A percentile compares a stretch with the other conserved stretches of the same genome.
Evolutionary conservation across 352 stramenopile species (phyloP).

Genomic region (Phytopythium aichiense): DNA sequence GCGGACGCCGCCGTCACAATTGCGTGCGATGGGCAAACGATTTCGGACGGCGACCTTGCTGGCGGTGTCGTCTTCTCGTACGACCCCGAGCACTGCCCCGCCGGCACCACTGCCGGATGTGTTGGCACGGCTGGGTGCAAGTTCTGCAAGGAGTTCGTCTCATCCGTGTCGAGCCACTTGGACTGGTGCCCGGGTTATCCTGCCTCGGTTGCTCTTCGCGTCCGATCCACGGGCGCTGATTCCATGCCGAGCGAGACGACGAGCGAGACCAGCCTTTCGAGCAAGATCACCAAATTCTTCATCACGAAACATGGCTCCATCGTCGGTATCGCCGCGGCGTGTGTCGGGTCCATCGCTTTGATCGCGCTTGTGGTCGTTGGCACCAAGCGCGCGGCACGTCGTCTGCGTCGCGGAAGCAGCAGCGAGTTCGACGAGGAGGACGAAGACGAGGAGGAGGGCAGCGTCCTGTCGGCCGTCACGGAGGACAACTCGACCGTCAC

Average conservation of each 20-base stretch:
- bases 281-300: constrained; percentile 2
- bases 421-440: constrained; percentile 4
- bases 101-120: constrained; percentile 20
- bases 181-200: constrained; percentile 19
- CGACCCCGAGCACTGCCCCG: constrained; percentile 21
- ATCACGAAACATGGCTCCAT: not conserved
- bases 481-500: not conserved
- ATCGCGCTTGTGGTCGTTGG: constrained; percentile 1
- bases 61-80: constrained; percentile 25
- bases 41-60: constrained; percentile 24
- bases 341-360: constrained; percentile 1
- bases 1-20: not conserved
- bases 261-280: not conserved
- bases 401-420: not conserved
- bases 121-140: constrained; percentile 17
- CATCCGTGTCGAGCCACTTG: constrained; percentile 18
- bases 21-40: not conserved
- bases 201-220: not conserved
- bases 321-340: not conserved
- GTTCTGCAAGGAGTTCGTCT: constrained; percentile 32
- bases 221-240: not conserved
- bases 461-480: constrained; percentile 1
- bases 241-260: not conserved
- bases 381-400: constrained; percentile 1
- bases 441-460: constrained; percentile 4